Base-by-base conservation (phyloP, 2,329 filamentous ascomycete genomes). In the Monosporascus cannonballus region DNA sequence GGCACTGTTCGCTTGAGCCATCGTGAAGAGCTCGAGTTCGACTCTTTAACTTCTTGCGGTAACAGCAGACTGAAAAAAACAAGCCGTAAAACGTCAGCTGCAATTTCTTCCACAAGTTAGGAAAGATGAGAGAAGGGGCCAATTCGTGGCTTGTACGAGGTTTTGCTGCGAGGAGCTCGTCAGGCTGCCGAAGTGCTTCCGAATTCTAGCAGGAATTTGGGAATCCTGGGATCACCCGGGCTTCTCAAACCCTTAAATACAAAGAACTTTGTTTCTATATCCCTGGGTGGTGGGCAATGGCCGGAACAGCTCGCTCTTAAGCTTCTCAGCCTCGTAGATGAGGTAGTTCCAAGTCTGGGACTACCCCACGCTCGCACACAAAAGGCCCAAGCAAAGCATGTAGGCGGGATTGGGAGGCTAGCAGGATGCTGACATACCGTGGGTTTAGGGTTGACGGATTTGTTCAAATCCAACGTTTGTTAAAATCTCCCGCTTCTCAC, bases 1-100 rank as follows among this genome's bases (percentile, higher is more conserved):
- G 66, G 73, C 72, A 67, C 74, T 72, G 65, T 73, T 75, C 59
- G 75, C 69, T 67, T 76, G 71, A 73, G 81, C 74, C 79, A 86
- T 87, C 68, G 67, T 75, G 71, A 68, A 57, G 56, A 52, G 56
- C 53, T 46, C 34, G 47, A n/a, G 51, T 54, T 42, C 54, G 41
- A 47, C 48, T 57, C 52, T 51, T 42, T 54, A 53, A 50, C 36
- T 47, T 53, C 52, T 50, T 44, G 55, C 42, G 18, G 37, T 25
- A 18, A n/a, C n/a, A 41, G 30, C 38, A 47, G 39, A 34, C 17
- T 27, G 44, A 11, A 11, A 11, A 11, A 17, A 9, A 44, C 36
- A n/a, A 49, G 38, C 45, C 56, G 41, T 25, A 39, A 49, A 53
- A 30, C 44, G 41, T 27, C 44, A 46, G 14, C 24, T 30, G 18